These are phyloP conservation scores for Metschnikowia continentalis DNA, from an alignment of 805 yeast species.

Conservation along the genomic window DNA sequence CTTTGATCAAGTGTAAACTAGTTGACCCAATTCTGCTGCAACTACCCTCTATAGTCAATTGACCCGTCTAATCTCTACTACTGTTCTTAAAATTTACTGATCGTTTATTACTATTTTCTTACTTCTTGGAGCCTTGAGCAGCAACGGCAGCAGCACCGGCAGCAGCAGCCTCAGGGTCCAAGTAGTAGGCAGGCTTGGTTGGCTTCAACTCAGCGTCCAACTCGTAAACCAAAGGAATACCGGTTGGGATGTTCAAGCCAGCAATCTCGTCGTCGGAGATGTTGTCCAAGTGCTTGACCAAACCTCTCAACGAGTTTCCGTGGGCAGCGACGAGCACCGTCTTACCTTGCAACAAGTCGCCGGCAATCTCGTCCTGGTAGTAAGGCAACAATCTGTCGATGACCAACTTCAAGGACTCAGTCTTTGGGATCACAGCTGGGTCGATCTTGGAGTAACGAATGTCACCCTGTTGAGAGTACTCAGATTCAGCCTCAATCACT, in stretches of 20 bases:
- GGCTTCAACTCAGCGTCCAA: slow-evolving; percentile 84
- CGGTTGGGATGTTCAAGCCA: slow-evolving; percentile 94
- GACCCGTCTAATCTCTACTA: no score
- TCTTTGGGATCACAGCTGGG: slow-evolving; percentile 82
- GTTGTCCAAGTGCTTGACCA: slow-evolving; percentile 91
- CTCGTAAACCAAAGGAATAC: slow-evolving; percentile 96
- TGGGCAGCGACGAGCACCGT: slow-evolving; percentile 93
- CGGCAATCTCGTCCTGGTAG: slow-evolving; percentile 91
- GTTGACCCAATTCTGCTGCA: no score
- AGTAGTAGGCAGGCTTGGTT: slow-evolving; percentile 89
- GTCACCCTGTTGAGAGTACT: slow-evolving; percentile 83
- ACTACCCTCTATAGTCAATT: no score
- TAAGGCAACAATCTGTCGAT: slow-evolving; percentile 95
- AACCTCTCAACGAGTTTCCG: slow-evolving; percentile 97
- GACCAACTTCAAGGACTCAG: slow-evolving; percentile 92
- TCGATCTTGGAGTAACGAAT: slow-evolving; percentile 81
- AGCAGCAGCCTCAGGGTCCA: slow-evolving; percentile 99
- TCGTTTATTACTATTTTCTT: neutral
- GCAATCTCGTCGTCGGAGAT: slow-evolving; percentile 92
- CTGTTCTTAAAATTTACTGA: neutral
- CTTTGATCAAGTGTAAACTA: no score
- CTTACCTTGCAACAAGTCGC: slow-evolving; percentile 79
- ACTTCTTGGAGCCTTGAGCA: slow-evolving; percentile 69
- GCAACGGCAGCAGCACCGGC: slow-evolving; percentile 99
- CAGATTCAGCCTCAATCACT: slow-evolving; percentile 66